Evolutionary conservation across 768 basidiomycete genomes (phyloP), one percentile per base, ranked within the genome.

Genomic region (Russula foetens): DNA sequence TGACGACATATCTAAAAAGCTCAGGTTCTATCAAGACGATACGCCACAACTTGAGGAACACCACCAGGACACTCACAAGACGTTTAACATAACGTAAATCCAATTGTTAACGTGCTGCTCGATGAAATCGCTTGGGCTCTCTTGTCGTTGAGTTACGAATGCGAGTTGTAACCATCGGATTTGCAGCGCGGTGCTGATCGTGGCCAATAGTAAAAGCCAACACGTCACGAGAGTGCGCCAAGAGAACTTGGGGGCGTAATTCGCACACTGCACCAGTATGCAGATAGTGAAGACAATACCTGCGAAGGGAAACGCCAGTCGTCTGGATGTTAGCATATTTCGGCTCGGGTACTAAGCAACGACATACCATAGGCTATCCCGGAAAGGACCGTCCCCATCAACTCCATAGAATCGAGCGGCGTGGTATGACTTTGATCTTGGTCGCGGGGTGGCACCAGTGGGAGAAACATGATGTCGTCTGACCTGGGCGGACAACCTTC

Each of bases 341-440:
- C 17, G 39, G 29, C 33, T 23, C 14, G 33, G 11, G 21, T 23
- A 11, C 14, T 8, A 5, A n/a, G 23, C 23, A 38, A 39, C 17
- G 19, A 59, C 69, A 56, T 23, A 70, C 70, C 70, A 43, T 68
- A 71, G 11, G 67, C 63, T 24, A 69, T 43, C 7, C 61, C 66
- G 7, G 69, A 66, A 21, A 71, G 47, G 19, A 69, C 44, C 1
- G 67, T 63, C 7, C 70, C 70, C 48, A 67, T 60, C 61, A 71
- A 59, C 9, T 49, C 51, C 41, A 46, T 58, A 1, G 49, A 46
- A 53, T 55, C 60, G 24, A 62, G 62, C 9, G 58, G 23, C 14
- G 55, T 35, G 21, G 43, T 50, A n/a, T 31, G 45, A 33, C 26
- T 26, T 64, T 28, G 44, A 51, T 47, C 28, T 23, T 39, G 23